Evolutionary conservation across 208 protist species (phyloP).

Genomic region (Acanthamoeba lenticulata): DNA sequence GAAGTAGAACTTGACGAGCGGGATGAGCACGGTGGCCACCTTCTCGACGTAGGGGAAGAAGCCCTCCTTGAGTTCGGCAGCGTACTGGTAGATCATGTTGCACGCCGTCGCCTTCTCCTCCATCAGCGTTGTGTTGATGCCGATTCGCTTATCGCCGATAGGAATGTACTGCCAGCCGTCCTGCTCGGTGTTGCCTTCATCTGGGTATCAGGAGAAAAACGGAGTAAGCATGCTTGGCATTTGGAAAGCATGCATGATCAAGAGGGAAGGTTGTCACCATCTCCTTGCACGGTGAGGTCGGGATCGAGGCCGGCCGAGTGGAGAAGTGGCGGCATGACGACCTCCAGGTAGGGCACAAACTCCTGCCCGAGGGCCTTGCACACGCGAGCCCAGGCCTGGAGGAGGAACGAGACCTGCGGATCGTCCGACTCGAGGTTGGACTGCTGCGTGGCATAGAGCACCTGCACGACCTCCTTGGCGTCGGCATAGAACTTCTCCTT

Average conservation of each 20-base stretch:
- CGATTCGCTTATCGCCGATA: conserved; percentile 76
- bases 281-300: conserved; percentile 71
- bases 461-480: conserved; percentile 76
- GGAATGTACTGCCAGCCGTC: conserved; percentile 83
- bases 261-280: not conserved
- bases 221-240: not conserved
- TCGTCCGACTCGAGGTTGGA: conserved; percentile 84
- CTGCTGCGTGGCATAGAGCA: conserved; percentile 64
- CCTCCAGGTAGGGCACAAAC: conserved; percentile 87
- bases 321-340: conserved; percentile 60
- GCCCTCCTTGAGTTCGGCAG: conserved; percentile 76
- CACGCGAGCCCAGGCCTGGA: conserved; percentile 87
- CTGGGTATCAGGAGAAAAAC: not conserved
- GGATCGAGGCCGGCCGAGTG: conserved; percentile 78
- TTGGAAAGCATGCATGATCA: not conserved
- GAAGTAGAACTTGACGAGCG: conserved; percentile 86
- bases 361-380: conserved; percentile 86
- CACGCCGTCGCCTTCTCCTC: conserved; percentile 90
- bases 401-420: conserved; percentile 87
- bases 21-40: conserved; percentile 77
- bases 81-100: conserved; percentile 84
- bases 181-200: conserved; percentile 57
- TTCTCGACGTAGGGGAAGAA: conserved; percentile 84
- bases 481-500: conserved; percentile 87
- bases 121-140: conserved; percentile 83